phyloP scores from a whole-genome alignment of 441 rosid species.

The Adansonia rubrostipa region DNA sequence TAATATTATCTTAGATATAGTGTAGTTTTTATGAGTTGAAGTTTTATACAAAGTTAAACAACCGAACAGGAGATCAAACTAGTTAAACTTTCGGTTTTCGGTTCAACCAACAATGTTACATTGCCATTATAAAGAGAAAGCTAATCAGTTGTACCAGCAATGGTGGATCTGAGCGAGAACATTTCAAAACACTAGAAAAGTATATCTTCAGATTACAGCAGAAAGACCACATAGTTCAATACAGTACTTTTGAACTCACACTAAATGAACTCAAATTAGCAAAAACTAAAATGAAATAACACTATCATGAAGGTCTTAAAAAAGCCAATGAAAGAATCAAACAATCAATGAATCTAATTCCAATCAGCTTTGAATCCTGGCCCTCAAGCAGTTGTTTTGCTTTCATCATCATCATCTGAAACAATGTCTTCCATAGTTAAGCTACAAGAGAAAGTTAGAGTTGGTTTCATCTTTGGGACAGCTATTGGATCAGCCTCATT shows the following conservation, averaged over 20 bases:
- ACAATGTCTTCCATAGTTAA: constrained; percentile 77
- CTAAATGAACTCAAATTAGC: constrained; percentile 26
- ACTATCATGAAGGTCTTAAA: constrained; percentile 2
- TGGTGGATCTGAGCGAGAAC: background rate
- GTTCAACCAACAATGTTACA: no score
- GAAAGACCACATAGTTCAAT: constrained; percentile 55
- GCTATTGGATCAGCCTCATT: constrained; percentile 57
- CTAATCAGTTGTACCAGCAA: background rate
- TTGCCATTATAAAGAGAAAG: background rate
- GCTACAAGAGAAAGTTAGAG: constrained; percentile 69
- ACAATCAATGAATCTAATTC: constrained; percentile 29
- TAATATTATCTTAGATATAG: no score
- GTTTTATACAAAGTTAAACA: no score
- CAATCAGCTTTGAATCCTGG: constrained; percentile 29
- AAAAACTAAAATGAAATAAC: constrained; percentile 10
- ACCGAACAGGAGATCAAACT: no score
- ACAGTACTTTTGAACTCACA: constrained; percentile 56
- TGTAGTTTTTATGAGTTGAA: no score
- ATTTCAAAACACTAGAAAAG: background rate
- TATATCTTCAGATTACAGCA: constrained; percentile 20
- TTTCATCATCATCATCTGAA: constrained; percentile 58
- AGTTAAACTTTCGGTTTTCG: no score
- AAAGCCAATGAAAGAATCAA: constrained; percentile 38
- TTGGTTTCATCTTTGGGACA: constrained; percentile 77
- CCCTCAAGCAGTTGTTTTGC: constrained; percentile 24